Evolutionary conservation across 768 basidiomycete genomes (phyloP), one percentile per base, ranked within the genome.

Genomic region (Boletellus ananas): DNA sequence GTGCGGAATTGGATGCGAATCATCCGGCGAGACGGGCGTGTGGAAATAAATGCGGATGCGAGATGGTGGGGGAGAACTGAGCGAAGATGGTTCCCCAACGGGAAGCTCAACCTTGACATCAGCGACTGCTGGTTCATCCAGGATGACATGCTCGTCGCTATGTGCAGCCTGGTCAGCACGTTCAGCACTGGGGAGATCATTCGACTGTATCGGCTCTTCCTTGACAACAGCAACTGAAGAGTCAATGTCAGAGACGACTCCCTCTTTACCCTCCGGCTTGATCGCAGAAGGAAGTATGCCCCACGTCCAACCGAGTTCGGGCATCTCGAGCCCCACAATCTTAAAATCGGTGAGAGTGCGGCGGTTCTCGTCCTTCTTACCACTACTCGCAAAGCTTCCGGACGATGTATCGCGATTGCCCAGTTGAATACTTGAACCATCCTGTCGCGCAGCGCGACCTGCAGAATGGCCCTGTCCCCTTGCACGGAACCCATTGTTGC

Each of bases 281-380:
- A 70, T 54, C 17, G 59, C 51, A 34, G 61, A 53, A 29, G 80
- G 80, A 45, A 82, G 61, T 44, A 73, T 58, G 52, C 93, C 92
- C 95, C 95, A 97, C 43, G 75, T 79, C 95, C 95, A 97, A 58
- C 72, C 74, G 51, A 96, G 73, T 58, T 87, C 84, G 59, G 77
- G 81, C 58, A 96, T 87, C 65, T 90, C 84, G 58, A 97, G 76
- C 23, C 89, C 94, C 63, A 94, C 77, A 66, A 99, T 93, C 73
- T 95, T 91, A 81, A 99, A 99, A 73, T 98, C 95, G 34, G 94
- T 97, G 59, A 99, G 83, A 27, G 94, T 96, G 61, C 91, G 83
- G 63, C 86, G 81, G 65, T 87, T 87, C 69, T 92, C 90, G 64
- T 90, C 88, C 70, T 86, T 87, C 79, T 90, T 90, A 78, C 84